Base-by-base conservation (phyloP, 495 filamentous ascomycete genomes). In the Thozetella sp. region DNA sequence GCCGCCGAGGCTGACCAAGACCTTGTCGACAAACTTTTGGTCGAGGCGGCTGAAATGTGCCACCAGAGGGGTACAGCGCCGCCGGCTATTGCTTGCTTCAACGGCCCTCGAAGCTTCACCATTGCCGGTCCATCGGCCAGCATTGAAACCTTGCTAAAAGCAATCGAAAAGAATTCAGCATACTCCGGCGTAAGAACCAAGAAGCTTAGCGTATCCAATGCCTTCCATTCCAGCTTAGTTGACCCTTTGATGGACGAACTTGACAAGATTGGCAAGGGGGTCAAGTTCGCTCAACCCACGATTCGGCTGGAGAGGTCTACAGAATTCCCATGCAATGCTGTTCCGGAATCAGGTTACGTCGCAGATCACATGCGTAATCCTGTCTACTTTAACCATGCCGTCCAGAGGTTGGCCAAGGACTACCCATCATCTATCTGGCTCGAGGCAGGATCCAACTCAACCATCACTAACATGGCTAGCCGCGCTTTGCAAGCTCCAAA, bases 361-460 rank as follows among this genome's bases (percentile, higher is more conserved):
- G 65, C 75, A 0, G 62, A 76, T 0, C 84, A 87, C 57, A 78
- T 78, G 58, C 67, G 81, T 3, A 63, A 78, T 1, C 79, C 84
- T 0, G 84, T 87, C 0, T 84, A 68, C 57, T 87, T 86, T 57
- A 54, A 68, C 9, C 70, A 82, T 10, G 82, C 83, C 0, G 63
- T 85, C 0, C 67, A 77, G 26, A 63, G 82, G 23, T 65, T 86
- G 0, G 61, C 74, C 4, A 55, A 72, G 22, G 46, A 67, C 2
- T 70, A 76, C 51, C 65, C 69, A 0, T 37, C 63, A 0, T 69
- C 68, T 17, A 69, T 80, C 11, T 86, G 73, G 69, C 69, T 85
- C 0, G 84, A 87, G 55, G 80, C 81, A 22, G 82, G 83, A 0
- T 82, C 81, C 2, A 71, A 66, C 25, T 80, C 81, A 0, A 73